Conservation (phyloP, 257 asterid genomes). For the Echites panduratus region DNA sequence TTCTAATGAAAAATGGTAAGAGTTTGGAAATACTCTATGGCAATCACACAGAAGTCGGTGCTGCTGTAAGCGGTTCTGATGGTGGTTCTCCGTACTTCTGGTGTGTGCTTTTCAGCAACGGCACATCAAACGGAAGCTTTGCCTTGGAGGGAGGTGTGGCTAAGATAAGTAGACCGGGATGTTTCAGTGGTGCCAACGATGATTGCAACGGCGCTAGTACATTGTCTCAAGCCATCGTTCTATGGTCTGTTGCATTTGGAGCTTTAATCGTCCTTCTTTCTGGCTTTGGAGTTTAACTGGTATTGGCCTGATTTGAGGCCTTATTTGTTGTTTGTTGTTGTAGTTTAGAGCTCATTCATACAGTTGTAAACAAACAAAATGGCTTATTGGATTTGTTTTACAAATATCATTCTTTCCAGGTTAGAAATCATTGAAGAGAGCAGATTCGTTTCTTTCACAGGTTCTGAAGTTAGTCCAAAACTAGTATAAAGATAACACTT, state of each 20-base stretch:
- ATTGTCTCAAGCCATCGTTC: constrained; percentile 16
- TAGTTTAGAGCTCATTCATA: constrained; percentile 14
- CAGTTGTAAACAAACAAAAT: constrained; percentile 6
- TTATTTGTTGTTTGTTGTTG: constrained; percentile 10
- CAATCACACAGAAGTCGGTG: constrained; percentile 89
- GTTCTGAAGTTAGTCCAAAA: not conserved
- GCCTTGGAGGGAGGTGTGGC: constrained; percentile 47
- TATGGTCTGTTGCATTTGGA: constrained; percentile 34
- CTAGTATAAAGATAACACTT: not conserved
- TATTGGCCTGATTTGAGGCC: not conserved
- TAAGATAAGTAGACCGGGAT: constrained; percentile 68
- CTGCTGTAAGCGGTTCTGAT: constrained; percentile 74
- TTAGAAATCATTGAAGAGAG: not conserved
- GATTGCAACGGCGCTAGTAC: constrained; percentile 37
- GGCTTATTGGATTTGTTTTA: constrained; percentile 2
- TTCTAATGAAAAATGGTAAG: constrained; percentile 50
- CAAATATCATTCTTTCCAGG: not conserved
- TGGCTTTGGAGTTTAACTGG: constrained; percentile 17
- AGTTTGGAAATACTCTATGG: constrained; percentile 55
- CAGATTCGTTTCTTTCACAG: not conserved
- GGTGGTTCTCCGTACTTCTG: constrained; percentile 81
- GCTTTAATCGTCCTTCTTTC: constrained; percentile 36
- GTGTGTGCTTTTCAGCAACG: constrained; percentile 81
- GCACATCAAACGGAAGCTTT: constrained; percentile 59
- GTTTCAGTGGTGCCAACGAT: constrained; percentile 84